A percentile compares a stretch with the other conserved stretches of the same genome.
These are phyloP conservation scores for Collariella sp. DNA, from an alignment of 495 filamentous ascomycete genomes.

Conservation along the genomic window DNA sequence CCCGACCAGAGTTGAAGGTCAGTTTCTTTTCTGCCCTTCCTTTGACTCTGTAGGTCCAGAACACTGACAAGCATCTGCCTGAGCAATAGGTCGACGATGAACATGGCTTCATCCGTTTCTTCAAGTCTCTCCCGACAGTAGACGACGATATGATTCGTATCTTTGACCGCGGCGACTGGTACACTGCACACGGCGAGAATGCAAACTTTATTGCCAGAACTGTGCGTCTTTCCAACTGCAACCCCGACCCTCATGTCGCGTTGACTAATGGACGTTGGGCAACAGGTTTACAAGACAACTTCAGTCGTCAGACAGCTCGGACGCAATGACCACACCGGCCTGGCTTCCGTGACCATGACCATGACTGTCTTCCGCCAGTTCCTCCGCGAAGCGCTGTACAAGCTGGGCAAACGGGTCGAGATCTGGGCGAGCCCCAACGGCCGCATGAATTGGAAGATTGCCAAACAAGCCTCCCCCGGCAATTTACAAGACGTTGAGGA, in stretches of 20 bases:
- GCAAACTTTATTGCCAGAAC: slow-evolving; percentile 89
- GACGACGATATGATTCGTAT: slow-evolving; percentile 72
- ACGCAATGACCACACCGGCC: slow-evolving; percentile 65
- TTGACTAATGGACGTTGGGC: not conserved
- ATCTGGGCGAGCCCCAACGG: slow-evolving; percentile 69
- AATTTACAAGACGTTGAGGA: slow-evolving; percentile 98
- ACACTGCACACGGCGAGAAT: slow-evolving; percentile 87
- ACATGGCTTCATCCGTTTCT: slow-evolving; percentile 90
- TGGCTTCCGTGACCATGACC: slow-evolving; percentile 90
- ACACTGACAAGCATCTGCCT: not conserved
- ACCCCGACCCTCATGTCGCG: not conserved
- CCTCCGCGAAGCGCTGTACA: slow-evolving; percentile 86
- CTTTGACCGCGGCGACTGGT: slow-evolving; percentile 92
- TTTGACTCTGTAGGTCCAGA: not conserved
- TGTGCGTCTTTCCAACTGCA: slow-evolving; percentile 29
- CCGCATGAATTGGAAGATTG: slow-evolving; percentile 81
- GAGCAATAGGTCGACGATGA: slow-evolving; percentile 94
- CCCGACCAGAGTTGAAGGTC: slow-evolving; percentile 87
- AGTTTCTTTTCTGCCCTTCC: slow-evolving; percentile 9
- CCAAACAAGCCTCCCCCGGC: slow-evolving; percentile 86
- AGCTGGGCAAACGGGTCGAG: slow-evolving; percentile 81
- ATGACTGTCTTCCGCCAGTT: slow-evolving; percentile 92
- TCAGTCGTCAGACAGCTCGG: slow-evolving; percentile 88
- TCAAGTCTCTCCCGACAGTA: slow-evolving; percentile 63
- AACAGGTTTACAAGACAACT: slow-evolving; percentile 88